Conservation (phyloP, 139 green algal genomes). For the Zygnema cylindricum region DNA sequence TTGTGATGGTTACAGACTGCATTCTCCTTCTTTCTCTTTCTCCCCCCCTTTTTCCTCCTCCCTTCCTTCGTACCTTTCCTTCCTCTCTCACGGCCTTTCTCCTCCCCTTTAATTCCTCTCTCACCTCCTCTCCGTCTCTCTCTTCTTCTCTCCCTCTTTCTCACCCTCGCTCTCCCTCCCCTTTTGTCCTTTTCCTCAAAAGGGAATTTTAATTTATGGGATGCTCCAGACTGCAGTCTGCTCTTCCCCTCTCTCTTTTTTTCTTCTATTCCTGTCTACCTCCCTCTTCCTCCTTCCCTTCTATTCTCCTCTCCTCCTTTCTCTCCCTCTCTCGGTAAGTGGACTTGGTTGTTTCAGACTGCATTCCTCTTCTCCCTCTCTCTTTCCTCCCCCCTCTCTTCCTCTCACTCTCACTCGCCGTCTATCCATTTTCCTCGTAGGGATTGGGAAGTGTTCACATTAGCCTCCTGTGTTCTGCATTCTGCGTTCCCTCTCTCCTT, state of each 20-base stretch:
- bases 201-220: background rate
- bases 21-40: too few relatives aligned
- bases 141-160: background rate
- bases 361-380: background rate
- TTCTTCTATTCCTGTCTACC: background rate
- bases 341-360: background rate
- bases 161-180: background rate
- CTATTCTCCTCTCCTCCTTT: too few relatives aligned
- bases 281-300: background rate
- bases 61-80: background rate
- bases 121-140: background rate
- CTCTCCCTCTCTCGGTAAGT: background rate
- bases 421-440: background rate
- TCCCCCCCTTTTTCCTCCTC: background rate
- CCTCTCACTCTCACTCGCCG: background rate
- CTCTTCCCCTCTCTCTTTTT: background rate
- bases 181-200: background rate
- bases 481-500: too few relatives aligned
- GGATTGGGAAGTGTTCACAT: too few relatives aligned
- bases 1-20: too few relatives aligned
- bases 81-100: background rate
- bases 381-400: background rate
- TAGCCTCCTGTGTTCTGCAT: too few relatives aligned
- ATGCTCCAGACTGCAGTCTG: background rate
- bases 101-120: background rate